Base-by-base conservation (phyloP, 2,329 filamentous ascomycete species). In the Emmonsiellopsis sp. region DNA sequence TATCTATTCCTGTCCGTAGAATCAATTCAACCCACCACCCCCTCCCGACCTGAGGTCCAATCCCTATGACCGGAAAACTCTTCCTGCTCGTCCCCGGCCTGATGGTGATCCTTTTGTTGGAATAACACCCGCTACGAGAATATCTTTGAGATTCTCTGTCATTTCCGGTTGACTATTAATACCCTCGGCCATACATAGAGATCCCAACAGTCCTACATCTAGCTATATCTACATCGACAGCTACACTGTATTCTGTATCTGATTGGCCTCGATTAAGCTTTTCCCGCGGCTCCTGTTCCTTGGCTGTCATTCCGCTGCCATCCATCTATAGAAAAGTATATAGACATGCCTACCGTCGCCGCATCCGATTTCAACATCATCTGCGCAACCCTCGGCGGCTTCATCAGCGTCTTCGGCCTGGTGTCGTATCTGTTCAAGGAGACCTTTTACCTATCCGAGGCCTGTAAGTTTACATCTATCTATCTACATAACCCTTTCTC, bases 351-450 rank as follows among this genome's bases (percentile, higher is more conserved):
- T 56, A 81, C 76, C 43, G 74, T 90, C 43, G 78, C 78, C 5
- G 63, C 86, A 35, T 83, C 79, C 58, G 86, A 90, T 67, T 95
- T 95, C 77, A 94, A 95, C 70, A 86, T 93, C 59, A 81, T 90
- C 52, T 83, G 88, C 65, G 85, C 87, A 51, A 80, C 88, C 7
- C 71, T 95, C 10, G 91, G 91, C 11, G 91, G 88, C 1, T 96
- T 94, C 73, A 84, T 96, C 57, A 89, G 88, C 0, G 61, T 94
- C n/a, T 96, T 95, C 64, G 90, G 89, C 3, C 74, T 96, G 43
- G 89, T 96, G 0, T 95, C 89, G 0, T 95, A 90, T 65, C 79
- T 95, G 15, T 79, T 88, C 65, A 95, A 96, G 66, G 91, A 95
- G 72, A 86, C 83, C 54, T 92, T 88, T 66, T 95, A 95, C 67